These are phyloP conservation scores for Microbotryum violaceum DNA, from an alignment of 1,284 basidiomycete species.

Conservation along the genomic window DNA sequence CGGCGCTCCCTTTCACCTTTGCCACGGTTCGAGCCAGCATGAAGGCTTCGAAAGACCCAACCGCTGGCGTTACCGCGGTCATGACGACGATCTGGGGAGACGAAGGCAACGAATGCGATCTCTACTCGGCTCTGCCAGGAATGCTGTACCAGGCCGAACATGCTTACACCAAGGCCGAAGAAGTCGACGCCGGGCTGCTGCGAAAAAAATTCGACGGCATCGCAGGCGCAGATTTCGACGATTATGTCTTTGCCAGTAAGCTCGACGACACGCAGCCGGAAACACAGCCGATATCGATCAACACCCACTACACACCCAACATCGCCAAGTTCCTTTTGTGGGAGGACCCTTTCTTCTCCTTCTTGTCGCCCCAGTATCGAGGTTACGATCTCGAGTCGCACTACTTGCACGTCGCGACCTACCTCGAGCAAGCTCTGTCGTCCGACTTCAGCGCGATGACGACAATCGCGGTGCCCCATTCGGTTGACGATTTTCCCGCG, in stretches of 20 bases:
- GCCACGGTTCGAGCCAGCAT: conserved; percentile 40
- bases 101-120: conserved; percentile 41
- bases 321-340: conserved; percentile 42
- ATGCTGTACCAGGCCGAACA: conserved; percentile 40
- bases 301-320: conserved; percentile 38
- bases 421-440: conserved; percentile 33
- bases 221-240: conserved; percentile 39
- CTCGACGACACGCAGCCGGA: conserved; percentile 39
- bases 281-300: conserved; percentile 29
- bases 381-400: conserved; percentile 36
- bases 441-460: conserved; percentile 24
- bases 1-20: conserved; percentile 42
- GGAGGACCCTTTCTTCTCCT: conserved; percentile 39
- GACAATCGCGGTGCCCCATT: conserved; percentile 25
- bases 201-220: conserved; percentile 37
- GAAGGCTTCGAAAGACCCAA: conserved; percentile 37
- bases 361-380: conserved; percentile 35
- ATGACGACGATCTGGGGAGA: conserved; percentile 44
- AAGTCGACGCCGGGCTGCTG: conserved; percentile 35
- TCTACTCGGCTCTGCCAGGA: conserved; percentile 34
- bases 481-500: conserved; percentile 28
- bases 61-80: conserved; percentile 36
- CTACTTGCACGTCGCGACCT: conserved; percentile 28
- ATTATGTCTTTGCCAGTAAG: conserved; percentile 39
- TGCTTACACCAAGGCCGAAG: conserved; percentile 33